Evolutionary conservation across 2,329 filamentous ascomycete genomes (phyloP).

Genomic region (Pseudofabraea citricarpa): DNA sequence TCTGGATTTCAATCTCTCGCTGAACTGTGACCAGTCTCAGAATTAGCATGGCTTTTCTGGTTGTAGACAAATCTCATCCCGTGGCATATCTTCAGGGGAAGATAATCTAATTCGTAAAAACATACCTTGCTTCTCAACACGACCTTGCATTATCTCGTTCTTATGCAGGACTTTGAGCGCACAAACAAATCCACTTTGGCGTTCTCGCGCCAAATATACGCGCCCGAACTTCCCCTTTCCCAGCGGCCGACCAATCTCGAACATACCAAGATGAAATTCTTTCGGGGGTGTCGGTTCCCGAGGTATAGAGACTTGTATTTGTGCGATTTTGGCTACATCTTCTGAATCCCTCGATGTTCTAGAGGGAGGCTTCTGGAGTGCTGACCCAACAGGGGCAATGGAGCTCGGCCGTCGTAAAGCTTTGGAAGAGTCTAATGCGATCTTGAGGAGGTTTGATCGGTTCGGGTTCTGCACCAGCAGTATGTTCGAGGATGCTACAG

Average conservation of each 20-base stretch:
- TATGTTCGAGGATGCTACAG: constrained; percentile 12
- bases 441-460: constrained; percentile 80
- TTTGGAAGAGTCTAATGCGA: constrained; percentile 72
- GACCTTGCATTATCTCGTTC: constrained; percentile 60
- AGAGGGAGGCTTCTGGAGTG: constrained; percentile 45
- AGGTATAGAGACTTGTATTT: constrained; percentile 45
- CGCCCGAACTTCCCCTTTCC: constrained; percentile 72
- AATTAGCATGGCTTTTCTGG: too few species aligned
- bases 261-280: constrained; percentile 71
- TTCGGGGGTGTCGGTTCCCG: constrained; percentile 54
- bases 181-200: constrained; percentile 64
- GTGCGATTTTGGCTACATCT: constrained; percentile 45
- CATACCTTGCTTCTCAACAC: constrained; percentile 69
- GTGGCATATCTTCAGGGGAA: too few species aligned
- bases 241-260: constrained; percentile 69
- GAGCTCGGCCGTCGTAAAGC: constrained; percentile 46
- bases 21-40: too few species aligned
- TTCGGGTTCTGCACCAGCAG: constrained; percentile 49
- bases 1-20: constrained; percentile 71
- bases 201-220: constrained; percentile 67
- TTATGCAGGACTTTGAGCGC: constrained; percentile 73
- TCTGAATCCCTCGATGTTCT: constrained; percentile 37
- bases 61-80: too few species aligned
- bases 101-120: too few species aligned
- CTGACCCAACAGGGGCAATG: constrained; percentile 43